Conservation (phyloP, 345 rosid genomes). For the Salix arbutifolia region DNA sequence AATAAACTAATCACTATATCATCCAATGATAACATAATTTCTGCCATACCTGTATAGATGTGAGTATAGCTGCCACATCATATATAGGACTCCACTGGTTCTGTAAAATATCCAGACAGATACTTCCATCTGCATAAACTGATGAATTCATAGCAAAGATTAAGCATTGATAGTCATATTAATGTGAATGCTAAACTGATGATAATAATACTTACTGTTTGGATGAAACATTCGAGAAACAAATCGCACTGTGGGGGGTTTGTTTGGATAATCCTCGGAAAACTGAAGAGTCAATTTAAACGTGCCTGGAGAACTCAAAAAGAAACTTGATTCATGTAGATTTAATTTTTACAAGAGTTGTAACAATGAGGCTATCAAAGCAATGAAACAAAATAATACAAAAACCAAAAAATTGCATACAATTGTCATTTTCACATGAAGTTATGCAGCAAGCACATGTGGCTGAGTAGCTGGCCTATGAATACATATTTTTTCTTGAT, state of each 20-base stretch:
- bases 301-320: constrained; percentile 39
- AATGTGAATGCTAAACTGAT: not conserved
- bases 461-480: too few species aligned
- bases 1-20: not conserved
- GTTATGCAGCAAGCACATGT: too few species aligned
- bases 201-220: constrained; percentile 37
- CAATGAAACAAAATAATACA: not conserved
- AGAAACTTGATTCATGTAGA: not conserved
- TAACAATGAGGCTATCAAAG: too few species aligned
- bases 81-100: constrained; percentile 98
- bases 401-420: too few species aligned
- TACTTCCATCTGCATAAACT: constrained; percentile 98
- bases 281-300: constrained; percentile 59
- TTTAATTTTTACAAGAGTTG: not conserved
- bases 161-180: not conserved
- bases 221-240: constrained; percentile 63
- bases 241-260: constrained; percentile 54
- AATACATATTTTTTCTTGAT: too few species aligned
- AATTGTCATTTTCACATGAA: too few species aligned
- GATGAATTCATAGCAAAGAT: constrained; percentile 9
- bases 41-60: constrained; percentile 74
- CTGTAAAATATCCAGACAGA: constrained; percentile 89
- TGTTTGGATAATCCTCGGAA: constrained; percentile 57
- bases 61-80: constrained; percentile 95
- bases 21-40: not conserved